These are phyloP conservation scores for Fusarium proliferatum DNA, from an alignment of 2,329 filamentous ascomycete genomes.

Conservation along the genomic window DNA sequence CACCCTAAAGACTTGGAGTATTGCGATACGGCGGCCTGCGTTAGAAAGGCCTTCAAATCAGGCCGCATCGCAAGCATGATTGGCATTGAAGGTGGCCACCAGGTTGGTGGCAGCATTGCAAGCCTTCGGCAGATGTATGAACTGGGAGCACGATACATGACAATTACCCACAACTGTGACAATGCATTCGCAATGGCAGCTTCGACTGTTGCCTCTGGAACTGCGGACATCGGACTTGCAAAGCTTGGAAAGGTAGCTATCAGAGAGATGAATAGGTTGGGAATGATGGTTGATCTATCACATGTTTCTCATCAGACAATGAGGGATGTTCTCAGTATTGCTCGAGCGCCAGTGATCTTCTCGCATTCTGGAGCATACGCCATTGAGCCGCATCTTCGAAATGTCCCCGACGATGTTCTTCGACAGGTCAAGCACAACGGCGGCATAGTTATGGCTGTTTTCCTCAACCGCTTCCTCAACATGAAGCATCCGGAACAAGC, in stretches of 20 bases:
- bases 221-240: constrained; percentile 39
- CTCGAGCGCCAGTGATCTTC: constrained; percentile 48
- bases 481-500: constrained; percentile 46
- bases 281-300: constrained; percentile 50
- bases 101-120: constrained; percentile 49
- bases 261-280: constrained; percentile 52
- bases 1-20: constrained; percentile 40
- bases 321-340: constrained; percentile 45
- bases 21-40: constrained; percentile 44
- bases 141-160: constrained; percentile 53
- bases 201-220: constrained; percentile 44
- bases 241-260: constrained; percentile 45
- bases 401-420: constrained; percentile 56
- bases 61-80: constrained; percentile 52
- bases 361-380: constrained; percentile 47
- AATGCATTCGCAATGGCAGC: constrained; percentile 48
- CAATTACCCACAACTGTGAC: constrained; percentile 51
- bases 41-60: constrained; percentile 44
- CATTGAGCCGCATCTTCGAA: constrained; percentile 48
- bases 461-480: constrained; percentile 51
- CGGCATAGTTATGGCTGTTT: constrained; percentile 55
- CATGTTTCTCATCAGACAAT: constrained; percentile 48
- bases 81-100: constrained; percentile 53
- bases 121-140: constrained; percentile 50
- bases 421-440: constrained; percentile 49